Percentiles rank a stretch among this genome's conserved stretches.
Evolutionary conservation across 2,329 filamentous ascomycete species (phyloP).

Genomic region (Aspergillus unguis): DNA sequence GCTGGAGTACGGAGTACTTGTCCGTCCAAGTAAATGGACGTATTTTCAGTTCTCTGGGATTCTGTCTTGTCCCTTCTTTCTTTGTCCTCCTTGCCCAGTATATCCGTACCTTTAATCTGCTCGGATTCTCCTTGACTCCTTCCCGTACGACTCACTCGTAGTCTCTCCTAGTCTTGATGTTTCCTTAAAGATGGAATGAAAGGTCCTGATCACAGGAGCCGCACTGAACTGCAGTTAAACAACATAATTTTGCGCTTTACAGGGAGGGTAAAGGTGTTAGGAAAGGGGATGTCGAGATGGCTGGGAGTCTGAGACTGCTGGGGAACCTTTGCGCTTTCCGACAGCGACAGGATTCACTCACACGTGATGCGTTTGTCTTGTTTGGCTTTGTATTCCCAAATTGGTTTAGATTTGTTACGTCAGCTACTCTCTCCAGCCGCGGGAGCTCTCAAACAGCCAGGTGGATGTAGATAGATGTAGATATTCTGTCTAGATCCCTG

Average conservation of each 20-base stretch:
- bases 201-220: constrained; percentile 37
- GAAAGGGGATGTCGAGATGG: constrained; percentile 18
- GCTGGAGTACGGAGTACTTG: constrained; percentile 8
- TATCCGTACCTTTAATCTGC: constrained; percentile 6
- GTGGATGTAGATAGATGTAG: constrained; percentile 21
- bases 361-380: constrained; percentile 25
- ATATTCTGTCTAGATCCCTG: constrained; percentile 2
- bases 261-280: constrained; percentile 23
- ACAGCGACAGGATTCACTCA: constrained; percentile 8
- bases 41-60: constrained; percentile 12
- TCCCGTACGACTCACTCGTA: constrained; percentile 16
- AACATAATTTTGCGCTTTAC: constrained; percentile 43
- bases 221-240: constrained; percentile 29
- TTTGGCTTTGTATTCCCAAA: constrained; percentile 17
- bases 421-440: constrained; percentile 18
- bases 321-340: constrained; percentile 21
- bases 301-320: constrained; percentile 2
- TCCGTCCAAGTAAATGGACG: constrained; percentile 22
- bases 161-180: constrained; percentile 22
- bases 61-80: constrained; percentile 13
- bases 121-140: constrained; percentile 10
- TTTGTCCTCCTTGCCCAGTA: constrained; percentile 5
- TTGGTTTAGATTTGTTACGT: constrained; percentile 21
- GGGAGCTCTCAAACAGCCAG: constrained; percentile 27
- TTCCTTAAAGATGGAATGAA: constrained; percentile 30